Conservation (phyloP, 2,329 filamentous ascomycete species). For the Aspergillus terreus region DNA sequence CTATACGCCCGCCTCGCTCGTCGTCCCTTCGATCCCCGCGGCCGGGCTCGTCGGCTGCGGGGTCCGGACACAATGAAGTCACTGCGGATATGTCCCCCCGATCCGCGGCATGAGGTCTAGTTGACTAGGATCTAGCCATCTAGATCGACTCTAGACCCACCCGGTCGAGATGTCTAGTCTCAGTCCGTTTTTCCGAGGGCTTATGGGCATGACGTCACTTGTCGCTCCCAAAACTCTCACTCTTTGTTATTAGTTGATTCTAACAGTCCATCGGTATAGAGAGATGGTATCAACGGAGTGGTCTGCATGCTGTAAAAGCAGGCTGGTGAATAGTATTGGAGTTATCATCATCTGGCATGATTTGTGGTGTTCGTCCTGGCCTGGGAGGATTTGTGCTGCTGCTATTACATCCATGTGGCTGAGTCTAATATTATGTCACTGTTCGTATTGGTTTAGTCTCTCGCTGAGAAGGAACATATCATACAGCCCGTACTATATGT, state of each 20-base stretch:
- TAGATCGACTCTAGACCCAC: neutral
- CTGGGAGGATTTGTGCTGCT: too few relatives aligned
- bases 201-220: neutral
- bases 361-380: too few relatives aligned
- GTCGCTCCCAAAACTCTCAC: neutral
- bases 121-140: neutral
- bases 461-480: too few relatives aligned
- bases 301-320: too few relatives aligned
- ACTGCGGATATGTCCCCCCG: conserved; percentile 10
- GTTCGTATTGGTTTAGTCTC: too few relatives aligned
- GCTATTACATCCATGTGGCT: too few relatives aligned
- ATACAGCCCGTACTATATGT: too few relatives aligned
- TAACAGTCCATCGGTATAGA: neutral
- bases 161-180: neutral
- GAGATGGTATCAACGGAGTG: too few relatives aligned
- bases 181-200: neutral
- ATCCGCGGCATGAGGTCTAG: conserved; percentile 4
- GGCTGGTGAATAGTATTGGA: too few relatives aligned
- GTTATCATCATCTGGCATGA: too few relatives aligned
- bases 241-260: neutral
- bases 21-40: conserved; percentile 30
- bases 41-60: conserved; percentile 11
- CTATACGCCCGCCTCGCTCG: conserved; percentile 34
- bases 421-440: too few relatives aligned
- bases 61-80: conserved; percentile 2